phyloP scores from a whole-genome alignment of 1,139 yeast species.

The Scheffersomyces cryptocercus region DNA sequence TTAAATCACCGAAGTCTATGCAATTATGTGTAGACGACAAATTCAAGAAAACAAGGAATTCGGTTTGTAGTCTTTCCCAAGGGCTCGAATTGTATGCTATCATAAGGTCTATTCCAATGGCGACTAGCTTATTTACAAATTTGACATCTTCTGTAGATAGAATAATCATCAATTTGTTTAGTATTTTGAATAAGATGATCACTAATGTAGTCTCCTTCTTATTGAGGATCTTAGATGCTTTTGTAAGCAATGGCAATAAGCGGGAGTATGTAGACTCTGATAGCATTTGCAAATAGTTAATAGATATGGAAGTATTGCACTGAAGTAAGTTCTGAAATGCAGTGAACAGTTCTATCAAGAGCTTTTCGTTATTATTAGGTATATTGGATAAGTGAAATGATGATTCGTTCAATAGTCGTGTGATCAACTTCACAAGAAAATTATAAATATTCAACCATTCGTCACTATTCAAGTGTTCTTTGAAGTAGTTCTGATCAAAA shows the following conservation, averaged over 20 bases:
- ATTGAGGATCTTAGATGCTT: slow-evolving; percentile 13
- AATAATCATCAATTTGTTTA: slow-evolving; percentile 37
- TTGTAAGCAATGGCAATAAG: slow-evolving; percentile 22
- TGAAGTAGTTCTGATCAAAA: slow-evolving; percentile 32
- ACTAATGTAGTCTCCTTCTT: slow-evolving; percentile 26
- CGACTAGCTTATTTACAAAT: slow-evolving; percentile 29
- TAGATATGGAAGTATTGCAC: slow-evolving; percentile 26
- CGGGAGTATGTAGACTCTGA: slow-evolving; percentile 18
- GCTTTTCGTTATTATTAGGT: slow-evolving; percentile 19
- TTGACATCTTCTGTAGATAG: slow-evolving; percentile 33
- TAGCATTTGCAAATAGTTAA: slow-evolving; percentile 19
- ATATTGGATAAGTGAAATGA: no score
- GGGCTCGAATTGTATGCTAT: slow-evolving; percentile 29
- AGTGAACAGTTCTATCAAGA: slow-evolving; percentile 28
- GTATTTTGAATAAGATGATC: slow-evolving; percentile 30
- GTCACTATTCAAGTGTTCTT: slow-evolving; percentile 35
- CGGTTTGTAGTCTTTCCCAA: slow-evolving; percentile 32
- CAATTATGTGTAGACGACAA: slow-evolving; percentile 21
- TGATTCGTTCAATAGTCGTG: slow-evolving; percentile 6
- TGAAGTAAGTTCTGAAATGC: slow-evolving; percentile 26
- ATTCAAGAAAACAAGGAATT: slow-evolving; percentile 39
- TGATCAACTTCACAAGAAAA: slow-evolving; percentile 23
- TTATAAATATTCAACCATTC: slow-evolving; percentile 32
- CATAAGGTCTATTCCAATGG: slow-evolving; percentile 31
- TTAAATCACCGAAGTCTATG: slow-evolving; percentile 17